A percentile compares a stretch with the other conserved stretches of the same genome.
phyloP scores from a whole-genome alignment of 441 rosid genomes.

The Capsella rubella region DNA sequence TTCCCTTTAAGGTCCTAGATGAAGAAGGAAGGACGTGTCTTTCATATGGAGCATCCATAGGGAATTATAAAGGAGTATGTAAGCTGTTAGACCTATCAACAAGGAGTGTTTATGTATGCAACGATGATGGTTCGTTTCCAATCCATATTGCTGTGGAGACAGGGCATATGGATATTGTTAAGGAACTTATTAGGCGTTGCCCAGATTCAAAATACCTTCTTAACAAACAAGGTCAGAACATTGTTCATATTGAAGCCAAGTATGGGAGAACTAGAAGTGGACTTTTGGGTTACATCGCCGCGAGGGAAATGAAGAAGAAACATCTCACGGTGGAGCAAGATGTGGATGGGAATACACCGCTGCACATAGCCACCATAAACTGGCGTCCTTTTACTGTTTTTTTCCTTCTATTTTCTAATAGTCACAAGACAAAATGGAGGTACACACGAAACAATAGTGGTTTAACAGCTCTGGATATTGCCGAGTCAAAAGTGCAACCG shows the following conservation, averaged over 20 bases:
- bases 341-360: slow-evolving; percentile 32
- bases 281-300: background rate
- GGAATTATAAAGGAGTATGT: no score
- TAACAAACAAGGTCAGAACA: slow-evolving; percentile 30
- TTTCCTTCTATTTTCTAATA: background rate
- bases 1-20: background rate
- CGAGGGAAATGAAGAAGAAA: no score
- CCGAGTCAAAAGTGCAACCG: background rate
- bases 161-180: background rate
- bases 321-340: slow-evolving; percentile 22
- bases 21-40: background rate
- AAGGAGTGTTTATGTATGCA: no score
- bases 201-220: slow-evolving; percentile 5
- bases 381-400: background rate
- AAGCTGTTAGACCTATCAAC: no score
- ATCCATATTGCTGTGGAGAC: slow-evolving; percentile 28
- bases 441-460: background rate
- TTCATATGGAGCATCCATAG: no score
- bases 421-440: background rate
- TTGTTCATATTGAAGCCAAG: slow-evolving; percentile 23
- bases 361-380: slow-evolving; percentile 12
- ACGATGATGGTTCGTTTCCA: slow-evolving; percentile 32
- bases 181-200: slow-evolving; percentile 3
- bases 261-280: background rate
- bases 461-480: slow-evolving; percentile 19